Percentiles rank a stretch among this genome's conserved stretches.
Evolutionary conservation across 1,139 yeast genomes (phyloP).

Genomic region (Saccharomyces hybrid): DNA sequence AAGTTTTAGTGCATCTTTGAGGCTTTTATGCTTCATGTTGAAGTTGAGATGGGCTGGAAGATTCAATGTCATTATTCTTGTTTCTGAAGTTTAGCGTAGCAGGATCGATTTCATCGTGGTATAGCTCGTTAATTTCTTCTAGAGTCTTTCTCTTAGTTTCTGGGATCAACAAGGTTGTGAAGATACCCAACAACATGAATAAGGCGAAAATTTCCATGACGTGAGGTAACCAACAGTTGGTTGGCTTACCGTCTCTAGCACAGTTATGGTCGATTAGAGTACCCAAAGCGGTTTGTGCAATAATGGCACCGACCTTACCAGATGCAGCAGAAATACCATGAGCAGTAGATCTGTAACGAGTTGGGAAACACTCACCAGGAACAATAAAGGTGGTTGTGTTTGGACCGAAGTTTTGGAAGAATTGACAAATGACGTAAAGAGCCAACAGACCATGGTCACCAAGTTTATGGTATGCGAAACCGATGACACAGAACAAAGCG

Average conservation of each 20-base stretch:
- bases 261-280: conserved; percentile 74
- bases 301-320: conserved; percentile 95
- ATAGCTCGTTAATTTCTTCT: conserved; percentile 69
- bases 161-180: conserved; percentile 61
- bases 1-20: not conserved
- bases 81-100: conserved; percentile 15
- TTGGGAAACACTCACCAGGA: conserved; percentile 97
- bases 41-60: conserved; percentile 4
- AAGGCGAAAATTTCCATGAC: conserved; percentile 89
- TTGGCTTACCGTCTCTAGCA: conserved; percentile 40
- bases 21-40: conserved; percentile 7
- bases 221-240: conserved; percentile 76
- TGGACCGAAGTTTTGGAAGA: conserved; percentile 90
- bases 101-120: conserved; percentile 62
- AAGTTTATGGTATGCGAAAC: conserved; percentile 69
- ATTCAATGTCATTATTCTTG: not conserved
- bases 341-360: conserved; percentile 95
- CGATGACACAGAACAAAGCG: conserved; percentile 51
- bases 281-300: conserved; percentile 89
- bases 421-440: conserved; percentile 67
- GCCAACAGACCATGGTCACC: conserved; percentile 61
- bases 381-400: conserved; percentile 91
- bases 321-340: conserved; percentile 95
- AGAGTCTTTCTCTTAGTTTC: conserved; percentile 87
- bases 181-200: conserved; percentile 76